Base-by-base conservation (phyloP, 108 stramenopile species). In the Cyclostephanos tholiformis region DNA sequence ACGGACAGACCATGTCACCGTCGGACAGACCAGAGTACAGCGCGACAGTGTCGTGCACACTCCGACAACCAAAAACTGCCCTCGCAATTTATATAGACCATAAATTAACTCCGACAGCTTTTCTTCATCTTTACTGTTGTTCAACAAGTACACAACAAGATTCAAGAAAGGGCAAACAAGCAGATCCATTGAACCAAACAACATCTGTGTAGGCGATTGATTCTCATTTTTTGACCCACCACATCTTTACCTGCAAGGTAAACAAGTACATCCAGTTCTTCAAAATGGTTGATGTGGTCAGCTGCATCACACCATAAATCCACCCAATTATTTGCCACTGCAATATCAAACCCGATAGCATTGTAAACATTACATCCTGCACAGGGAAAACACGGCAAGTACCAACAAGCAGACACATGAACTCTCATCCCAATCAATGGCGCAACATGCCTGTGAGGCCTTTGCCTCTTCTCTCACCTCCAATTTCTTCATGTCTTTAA, bases 351-450 rank as follows among this genome's bases (percentile, higher is more conserved):
- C 2, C 52, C 7, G 52, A 17, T 7, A 53, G 52, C 52, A 53
- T 25, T 1, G n/a, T 9, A 4, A 4, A 53, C 25, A 6, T 4
- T 0, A 53, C 25, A 53, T 22, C 52, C 1, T 53, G 41, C 8
- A 10, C 6, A 53, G 52, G 25, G 19, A 53, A 53, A 3, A 53
- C 20, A 25, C 6, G 52, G 23, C 52, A 8, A 20, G 52, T 53
- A 10, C 23, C 52, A 20, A 53, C 25, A 25, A 53, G 20, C 25
- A 53, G 6, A 20, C 23, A 25, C 52, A 53, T 53, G 25, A 53
- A 53, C 52, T 53, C 52, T n/a, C n/a, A 6, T 53, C 52, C 52
- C 52, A 53, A 25, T 53, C 52, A 20, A 53, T 6, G 19, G 52
- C 52, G 20, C 52, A 8, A 22, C 52, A 19, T 5, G 52, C 52